Evolutionary conservation across 306 rosid genomes (phyloP).

Genomic region (Inga leiocalycina): DNA sequence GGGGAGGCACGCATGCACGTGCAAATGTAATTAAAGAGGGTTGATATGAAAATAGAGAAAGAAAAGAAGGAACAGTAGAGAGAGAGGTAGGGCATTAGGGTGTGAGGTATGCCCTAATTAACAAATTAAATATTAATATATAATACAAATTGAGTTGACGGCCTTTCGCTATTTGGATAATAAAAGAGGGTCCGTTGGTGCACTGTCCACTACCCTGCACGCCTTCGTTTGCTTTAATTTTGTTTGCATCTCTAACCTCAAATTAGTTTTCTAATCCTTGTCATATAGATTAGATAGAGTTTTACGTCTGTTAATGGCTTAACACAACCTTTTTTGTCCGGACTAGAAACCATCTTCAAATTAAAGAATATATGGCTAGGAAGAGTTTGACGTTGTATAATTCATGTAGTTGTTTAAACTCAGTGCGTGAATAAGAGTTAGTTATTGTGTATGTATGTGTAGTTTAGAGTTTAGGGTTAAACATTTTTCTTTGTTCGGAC

Average conservation of each 20-base stretch:
- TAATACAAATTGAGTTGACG: not conserved
- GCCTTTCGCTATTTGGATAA: not conserved
- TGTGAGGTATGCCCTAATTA: not conserved
- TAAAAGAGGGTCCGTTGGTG: constrained; percentile 20
- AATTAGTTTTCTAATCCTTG: not conserved
- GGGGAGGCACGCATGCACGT: constrained; percentile 26
- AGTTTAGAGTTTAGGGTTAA: too few relatives aligned
- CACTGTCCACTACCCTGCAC: not conserved
- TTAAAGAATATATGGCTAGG: not conserved
- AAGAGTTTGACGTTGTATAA: not conserved
- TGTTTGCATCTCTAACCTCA: not conserved
- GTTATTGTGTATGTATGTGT: too few relatives aligned
- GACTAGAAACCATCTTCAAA: not conserved
- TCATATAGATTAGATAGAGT: not conserved
- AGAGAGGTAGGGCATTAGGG: not conserved
- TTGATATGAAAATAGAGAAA: not conserved
- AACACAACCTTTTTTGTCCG: not conserved
- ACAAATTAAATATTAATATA: too few relatives aligned
- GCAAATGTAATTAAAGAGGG: not conserved
- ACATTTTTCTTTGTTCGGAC: too few relatives aligned
- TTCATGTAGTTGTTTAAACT: not conserved
- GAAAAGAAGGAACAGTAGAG: not conserved
- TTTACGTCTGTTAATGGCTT: not conserved
- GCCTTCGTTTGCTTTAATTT: not conserved
- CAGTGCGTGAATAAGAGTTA: too few relatives aligned